Evolutionary conservation across 1,284 basidiomycete species (phyloP), one percentile per base, ranked within the genome.

Genomic region (Melampsora larici-populina): DNA sequence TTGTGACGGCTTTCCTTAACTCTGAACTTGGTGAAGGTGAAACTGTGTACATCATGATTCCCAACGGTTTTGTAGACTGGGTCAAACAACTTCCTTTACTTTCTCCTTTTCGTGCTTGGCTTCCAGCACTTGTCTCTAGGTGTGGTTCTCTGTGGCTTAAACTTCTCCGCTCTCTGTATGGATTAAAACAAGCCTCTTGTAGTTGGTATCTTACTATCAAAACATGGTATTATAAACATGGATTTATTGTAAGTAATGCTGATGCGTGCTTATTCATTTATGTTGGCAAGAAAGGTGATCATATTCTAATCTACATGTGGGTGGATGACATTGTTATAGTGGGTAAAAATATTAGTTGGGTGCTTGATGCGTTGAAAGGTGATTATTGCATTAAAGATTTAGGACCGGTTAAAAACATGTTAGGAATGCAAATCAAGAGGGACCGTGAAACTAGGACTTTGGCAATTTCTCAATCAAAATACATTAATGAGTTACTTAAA

Each of bases 121-220:
- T 36, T 3, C 36, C 36, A 9, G 36, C 36, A 9, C 36, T 36
- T 36, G 9, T 36, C 3, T 36, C 36, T 36, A 3, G 36, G 36
- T 55, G 24, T 55, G 51, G 51, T 55, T 55, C 51, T 3, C 51
- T 55, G 15, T 55, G 24, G 24, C 15, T 75, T 4, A 75, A 67
- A 67, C 51, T 75, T 1, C 63, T 67, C 17, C 66, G 51, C 43
- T 64, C 1, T 81, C 81, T 9, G 83, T 73, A 73, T 31, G 71
- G 71, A 1, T 43, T 73, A 9, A 73, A 73, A 64, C 71, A 73
- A 36, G 71, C 71, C 11, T 60, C 71, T 21, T 33, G 71, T 13
- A 60, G 71, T 15, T 73, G 71, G 71, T 73, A 73, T 33, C 60
- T 48, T 17, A 73, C 62, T 0, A 64, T 73, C 48, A 65, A 58